Base-by-base conservation (phyloP, 805 yeast species). In the Dipodascopsis tothii region DNA sequence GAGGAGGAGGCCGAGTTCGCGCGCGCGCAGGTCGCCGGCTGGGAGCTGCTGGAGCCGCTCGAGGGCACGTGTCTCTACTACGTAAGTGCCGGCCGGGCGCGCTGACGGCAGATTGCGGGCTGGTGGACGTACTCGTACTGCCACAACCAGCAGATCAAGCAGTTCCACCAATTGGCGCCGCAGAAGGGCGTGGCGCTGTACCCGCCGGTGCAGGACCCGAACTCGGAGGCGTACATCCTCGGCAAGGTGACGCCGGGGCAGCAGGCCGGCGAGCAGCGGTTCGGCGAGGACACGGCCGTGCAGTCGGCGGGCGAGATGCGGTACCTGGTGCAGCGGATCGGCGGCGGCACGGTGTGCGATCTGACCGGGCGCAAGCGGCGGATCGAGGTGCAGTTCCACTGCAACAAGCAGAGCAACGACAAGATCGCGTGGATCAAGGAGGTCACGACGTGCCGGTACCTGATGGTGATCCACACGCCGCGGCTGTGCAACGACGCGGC, bases 281-380 rank as follows among this genome's bases (percentile, higher is more conserved):
- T 30, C 5, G 30, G 21, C 21, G 52, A 33, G 19, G 52, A 52
- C 25, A 42, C 40, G 3, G 41, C 56, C 2, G 50, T 53, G 20
- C 51, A 53, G 33, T 32, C 44, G 3, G 45, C 46, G 5, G 54
- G 48, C 3, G 55, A 45, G 20, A 35, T 40, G 23, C 46, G 48
- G 9, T 64, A 51, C 64, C 59, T 48, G 48, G 70, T 50, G 51
- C 67, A 62, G 33, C 50, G 61, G 9, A 58, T 79, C 58, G 63
- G 62, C 46, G 43, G 63, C 59, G 92, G 90, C 5, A 72, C 72
- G 18, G 41, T 64, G 2, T 82, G 92, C 61, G 84, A 78, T 53
- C 57, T 77, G 37, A 79, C 84, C 0, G 68, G 68, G 2, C 57
- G 62, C 21, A 73, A 73, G 2, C 68, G 90, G 41, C 56, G 66